Evolutionary conservation across 1,284 basidiomycete genomes (phyloP).

Genomic region (Gymnopus androsaceus): DNA sequence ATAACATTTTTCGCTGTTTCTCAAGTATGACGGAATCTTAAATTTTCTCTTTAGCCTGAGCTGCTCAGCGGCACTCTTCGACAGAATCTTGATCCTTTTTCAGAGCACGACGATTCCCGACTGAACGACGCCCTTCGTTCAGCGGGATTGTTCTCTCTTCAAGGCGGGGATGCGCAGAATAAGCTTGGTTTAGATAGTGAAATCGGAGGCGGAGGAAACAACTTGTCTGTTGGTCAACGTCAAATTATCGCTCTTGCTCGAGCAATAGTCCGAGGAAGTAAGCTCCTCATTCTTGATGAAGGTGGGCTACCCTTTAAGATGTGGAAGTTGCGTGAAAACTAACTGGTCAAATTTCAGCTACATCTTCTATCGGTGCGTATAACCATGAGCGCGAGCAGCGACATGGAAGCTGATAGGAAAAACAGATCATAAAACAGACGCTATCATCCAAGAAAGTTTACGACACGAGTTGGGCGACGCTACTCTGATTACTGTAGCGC

Average conservation of each 20-base stretch:
- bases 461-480: conserved; percentile 56
- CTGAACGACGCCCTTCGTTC: conserved; percentile 41
- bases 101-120: conserved; percentile 53
- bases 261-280: conserved; percentile 31
- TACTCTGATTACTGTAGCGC: conserved; percentile 67
- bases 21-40: neutral
- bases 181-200: conserved; percentile 39
- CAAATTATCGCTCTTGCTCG: conserved; percentile 51
- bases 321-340: neutral
- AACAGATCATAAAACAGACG: conserved; percentile 62
- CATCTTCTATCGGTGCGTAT: conserved; percentile 57
- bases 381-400: too few relatives aligned
- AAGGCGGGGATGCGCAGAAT: conserved; percentile 35
- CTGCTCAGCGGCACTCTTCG: conserved; percentile 48
- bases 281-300: conserved; percentile 34
- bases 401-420: too few relatives aligned
- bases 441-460: conserved; percentile 59
- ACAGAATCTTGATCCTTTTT: conserved; percentile 57
- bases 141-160: conserved; percentile 38
- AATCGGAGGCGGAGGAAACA: conserved; percentile 47
- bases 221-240: conserved; percentile 36
- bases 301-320: conserved; percentile 23
- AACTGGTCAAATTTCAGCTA: conserved; percentile 34
- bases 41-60: conserved; percentile 40
- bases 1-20: conserved; percentile 17